A percentile compares a stretch with the other conserved stretches of the same genome.
phyloP scores from a whole-genome alignment of 2,329 filamentous ascomycete species.

The Calonectria leucothoes region DNA sequence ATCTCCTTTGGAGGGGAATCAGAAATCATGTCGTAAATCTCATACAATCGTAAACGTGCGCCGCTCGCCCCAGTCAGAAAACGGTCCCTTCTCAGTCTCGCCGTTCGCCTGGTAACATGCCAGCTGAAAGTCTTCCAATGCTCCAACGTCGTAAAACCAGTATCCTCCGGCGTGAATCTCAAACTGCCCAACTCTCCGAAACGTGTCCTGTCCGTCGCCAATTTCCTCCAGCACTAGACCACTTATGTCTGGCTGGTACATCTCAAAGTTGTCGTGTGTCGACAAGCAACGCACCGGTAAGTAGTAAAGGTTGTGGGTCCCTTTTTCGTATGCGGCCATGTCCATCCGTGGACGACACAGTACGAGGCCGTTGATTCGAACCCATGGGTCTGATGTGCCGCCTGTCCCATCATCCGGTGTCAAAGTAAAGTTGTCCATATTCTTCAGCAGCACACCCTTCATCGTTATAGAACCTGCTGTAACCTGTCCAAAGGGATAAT shows the following conservation, averaged over 20 bases:
- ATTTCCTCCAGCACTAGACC: neutral
- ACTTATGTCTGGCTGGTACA: neutral
- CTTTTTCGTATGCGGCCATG: neutral
- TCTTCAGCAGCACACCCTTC: neutral
- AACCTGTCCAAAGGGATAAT: neutral
- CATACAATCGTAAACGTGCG: neutral
- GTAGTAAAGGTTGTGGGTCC: neutral
- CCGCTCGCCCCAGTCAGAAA: neutral
- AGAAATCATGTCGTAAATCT: neutral
- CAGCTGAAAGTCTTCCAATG: neutral
- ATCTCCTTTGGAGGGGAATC: neutral
- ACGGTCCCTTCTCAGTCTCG: neutral
- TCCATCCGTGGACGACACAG: neutral
- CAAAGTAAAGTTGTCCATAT: neutral
- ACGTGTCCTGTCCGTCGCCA: neutral
- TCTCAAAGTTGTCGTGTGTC: neutral
- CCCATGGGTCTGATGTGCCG: neutral
- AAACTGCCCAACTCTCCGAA: neutral
- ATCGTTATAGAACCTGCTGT: neutral
- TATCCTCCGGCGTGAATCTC: neutral
- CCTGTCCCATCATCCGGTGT: neutral
- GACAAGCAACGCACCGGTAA: neutral
- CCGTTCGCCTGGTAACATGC: neutral
- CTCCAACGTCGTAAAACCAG: neutral
- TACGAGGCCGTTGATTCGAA: neutral